These are phyloP conservation scores for Leccinum variicolor DNA, from an alignment of 768 basidiomycete species.

Conservation along the genomic window DNA sequence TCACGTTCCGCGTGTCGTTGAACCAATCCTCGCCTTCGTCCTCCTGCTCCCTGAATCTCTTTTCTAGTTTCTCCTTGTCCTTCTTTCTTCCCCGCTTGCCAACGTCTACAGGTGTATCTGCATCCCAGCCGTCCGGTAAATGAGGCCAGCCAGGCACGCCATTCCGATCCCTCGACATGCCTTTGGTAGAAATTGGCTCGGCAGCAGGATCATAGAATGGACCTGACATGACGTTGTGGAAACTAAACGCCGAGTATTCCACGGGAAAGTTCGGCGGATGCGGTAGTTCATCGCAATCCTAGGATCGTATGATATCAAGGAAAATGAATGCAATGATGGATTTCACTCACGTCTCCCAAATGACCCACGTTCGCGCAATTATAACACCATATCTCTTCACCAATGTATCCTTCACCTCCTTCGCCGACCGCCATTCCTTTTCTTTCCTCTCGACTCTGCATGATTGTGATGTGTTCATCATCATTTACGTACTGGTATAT, in stretches of 20 bases:
- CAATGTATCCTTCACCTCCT: constrained; percentile 80
- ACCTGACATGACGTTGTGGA: constrained; percentile 55
- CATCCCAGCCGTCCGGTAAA: constrained; percentile 45
- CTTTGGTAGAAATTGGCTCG: constrained; percentile 31
- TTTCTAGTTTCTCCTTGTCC: constrained; percentile 52
- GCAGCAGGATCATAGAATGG: constrained; percentile 57
- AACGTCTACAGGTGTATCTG: constrained; percentile 52
- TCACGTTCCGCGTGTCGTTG: constrained; percentile 33
- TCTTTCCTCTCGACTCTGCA: constrained; percentile 48
- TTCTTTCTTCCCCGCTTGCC: constrained; percentile 64
- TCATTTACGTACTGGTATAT: constrained; percentile 69
- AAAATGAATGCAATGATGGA: not conserved
- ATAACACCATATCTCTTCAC: constrained; percentile 74
- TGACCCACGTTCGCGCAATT: constrained; percentile 74
- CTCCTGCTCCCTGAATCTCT: constrained; percentile 45
- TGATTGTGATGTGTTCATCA: constrained; percentile 43
- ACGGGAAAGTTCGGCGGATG: constrained; percentile 39
- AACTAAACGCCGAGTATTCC: constrained; percentile 68
- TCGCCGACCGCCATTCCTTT: constrained; percentile 51
- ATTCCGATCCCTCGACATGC: constrained; percentile 37
- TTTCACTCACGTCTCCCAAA: constrained; percentile 67
- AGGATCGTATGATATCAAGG: not conserved
- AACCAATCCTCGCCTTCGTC: constrained; percentile 75
- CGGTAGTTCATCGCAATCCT: constrained; percentile 59
- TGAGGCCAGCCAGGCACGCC: constrained; percentile 21